phyloP scores from a whole-genome alignment of 2,329 filamentous ascomycete species.

The Dothistroma septosporum region DNA sequence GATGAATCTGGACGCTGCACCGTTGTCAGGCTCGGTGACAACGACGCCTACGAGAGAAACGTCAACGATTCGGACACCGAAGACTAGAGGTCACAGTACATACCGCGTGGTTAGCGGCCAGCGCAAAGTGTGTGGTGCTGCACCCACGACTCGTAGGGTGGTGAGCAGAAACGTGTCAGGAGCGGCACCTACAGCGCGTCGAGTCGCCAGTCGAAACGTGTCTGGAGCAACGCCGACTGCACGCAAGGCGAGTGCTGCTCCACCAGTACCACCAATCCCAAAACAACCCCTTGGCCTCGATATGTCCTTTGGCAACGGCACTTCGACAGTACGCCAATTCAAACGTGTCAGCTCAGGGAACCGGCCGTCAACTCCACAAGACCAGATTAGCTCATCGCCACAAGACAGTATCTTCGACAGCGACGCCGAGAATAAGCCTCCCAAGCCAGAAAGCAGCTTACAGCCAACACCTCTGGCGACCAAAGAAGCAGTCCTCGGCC shows the following conservation, averaged over 20 bases:
- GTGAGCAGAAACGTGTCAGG: slow-evolving; percentile 33
- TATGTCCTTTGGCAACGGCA: slow-evolving; percentile 88
- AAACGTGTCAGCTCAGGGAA: slow-evolving; percentile 65
- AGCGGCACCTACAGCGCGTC: slow-evolving; percentile 33
- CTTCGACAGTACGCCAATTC: slow-evolving; percentile 88
- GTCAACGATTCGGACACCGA: slow-evolving; percentile 38
- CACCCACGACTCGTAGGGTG: slow-evolving; percentile 24
- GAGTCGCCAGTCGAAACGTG: slow-evolving; percentile 30
- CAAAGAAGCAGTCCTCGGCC: slow-evolving; percentile 79
- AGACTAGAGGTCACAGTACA: slow-evolving; percentile 29
- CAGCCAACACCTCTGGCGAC: slow-evolving; percentile 36
- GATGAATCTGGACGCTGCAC: slow-evolving; percentile 44
- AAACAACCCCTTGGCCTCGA: slow-evolving; percentile 83
- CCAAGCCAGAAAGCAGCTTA: slow-evolving; percentile 33
- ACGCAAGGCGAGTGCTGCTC: slow-evolving; percentile 39
- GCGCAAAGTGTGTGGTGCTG: slow-evolving; percentile 29
- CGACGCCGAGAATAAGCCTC: slow-evolving; percentile 62
- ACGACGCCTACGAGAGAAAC: slow-evolving; percentile 25
- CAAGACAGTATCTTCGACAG: slow-evolving; percentile 36
- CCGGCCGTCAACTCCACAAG: slow-evolving; percentile 22
- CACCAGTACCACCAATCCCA: slow-evolving; percentile 4
- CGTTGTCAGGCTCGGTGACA: slow-evolving; percentile 30
- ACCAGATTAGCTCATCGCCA: slow-evolving; percentile 21
- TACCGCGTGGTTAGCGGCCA: slow-evolving; percentile 40
- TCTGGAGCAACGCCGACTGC: slow-evolving; percentile 42